phyloP scores from a whole-genome alignment of 345 rosid genomes.

The Tarenaya hassleriana region DNA sequence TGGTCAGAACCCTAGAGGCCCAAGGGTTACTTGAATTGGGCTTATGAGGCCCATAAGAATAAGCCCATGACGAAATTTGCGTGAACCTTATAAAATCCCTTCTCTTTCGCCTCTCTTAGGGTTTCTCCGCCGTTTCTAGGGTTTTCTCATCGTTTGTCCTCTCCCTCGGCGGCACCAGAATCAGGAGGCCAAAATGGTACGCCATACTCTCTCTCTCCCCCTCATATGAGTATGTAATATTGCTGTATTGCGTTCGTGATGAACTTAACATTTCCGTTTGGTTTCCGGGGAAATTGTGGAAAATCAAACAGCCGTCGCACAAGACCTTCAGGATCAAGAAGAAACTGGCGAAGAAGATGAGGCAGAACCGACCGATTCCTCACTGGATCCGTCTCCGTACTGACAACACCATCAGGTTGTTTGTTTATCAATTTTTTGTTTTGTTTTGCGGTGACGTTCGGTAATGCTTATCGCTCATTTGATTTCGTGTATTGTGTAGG shows the following conservation, averaged over 20 bases:
- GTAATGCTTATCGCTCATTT: neutral
- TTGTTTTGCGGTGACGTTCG: neutral
- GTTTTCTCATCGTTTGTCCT: no score
- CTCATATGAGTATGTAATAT: no score
- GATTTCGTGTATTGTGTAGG: conserved; percentile 21
- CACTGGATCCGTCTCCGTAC: conserved; percentile 67
- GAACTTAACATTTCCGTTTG: neutral
- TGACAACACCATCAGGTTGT: conserved; percentile 59
- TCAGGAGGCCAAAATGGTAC: no score
- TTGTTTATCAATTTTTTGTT: neutral
- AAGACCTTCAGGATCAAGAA: conserved; percentile 74
- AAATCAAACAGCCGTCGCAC: conserved; percentile 73
- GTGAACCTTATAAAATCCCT: no score
- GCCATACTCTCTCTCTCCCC: no score
- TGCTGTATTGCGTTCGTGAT: neutral
- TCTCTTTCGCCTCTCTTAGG: no score
- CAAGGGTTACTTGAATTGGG: no score
- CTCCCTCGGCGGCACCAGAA: no score
- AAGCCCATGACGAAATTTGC: no score
- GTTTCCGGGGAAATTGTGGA: neutral
- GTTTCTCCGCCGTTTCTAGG: no score
- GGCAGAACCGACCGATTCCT: conserved; percentile 73
- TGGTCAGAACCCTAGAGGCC: no score
- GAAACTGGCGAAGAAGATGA: conserved; percentile 70
- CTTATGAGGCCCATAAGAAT: no score